Percentiles rank a stretch among this genome's conserved stretches.
These are phyloP conservation scores for Uromyces viciae-fabae DNA, from an alignment of 1,284 basidiomycete genomes.

Conservation along the genomic window DNA sequence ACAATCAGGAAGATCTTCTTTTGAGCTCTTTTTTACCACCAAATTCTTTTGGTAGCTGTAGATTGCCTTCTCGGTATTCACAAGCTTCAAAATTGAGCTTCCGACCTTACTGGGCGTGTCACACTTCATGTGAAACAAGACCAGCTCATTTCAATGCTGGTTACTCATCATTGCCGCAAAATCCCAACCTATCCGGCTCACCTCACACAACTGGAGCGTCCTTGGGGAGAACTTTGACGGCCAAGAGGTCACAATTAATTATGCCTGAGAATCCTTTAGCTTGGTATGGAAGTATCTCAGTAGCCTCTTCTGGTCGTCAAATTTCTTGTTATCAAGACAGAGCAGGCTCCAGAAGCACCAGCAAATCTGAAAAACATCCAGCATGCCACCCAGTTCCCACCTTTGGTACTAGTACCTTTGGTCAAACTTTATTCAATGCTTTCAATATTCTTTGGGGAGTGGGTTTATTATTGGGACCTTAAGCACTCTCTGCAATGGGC, in stretches of 20 bases:
- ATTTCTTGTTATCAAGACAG: neutral
- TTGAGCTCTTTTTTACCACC: constrained; percentile 7
- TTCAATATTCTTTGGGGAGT: constrained; percentile 17
- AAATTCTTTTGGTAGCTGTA: constrained; percentile 11
- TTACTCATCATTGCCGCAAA: neutral
- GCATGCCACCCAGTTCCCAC: neutral
- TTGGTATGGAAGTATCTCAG: neutral
- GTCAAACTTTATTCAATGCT: constrained; percentile 17
- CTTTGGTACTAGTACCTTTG: constrained; percentile 4
- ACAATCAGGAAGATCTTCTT: constrained; percentile 1
- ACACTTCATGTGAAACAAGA: neutral
- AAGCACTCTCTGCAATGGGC: constrained; percentile 53
- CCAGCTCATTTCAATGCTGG: neutral
- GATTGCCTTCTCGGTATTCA: neutral
- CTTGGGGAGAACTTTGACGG: neutral
- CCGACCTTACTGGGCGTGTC: neutral
- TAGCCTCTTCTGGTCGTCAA: neutral
- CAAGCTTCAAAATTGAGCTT: neutral
- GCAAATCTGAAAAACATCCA: neutral
- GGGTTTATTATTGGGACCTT: constrained; percentile 1
- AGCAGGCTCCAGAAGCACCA: neutral
- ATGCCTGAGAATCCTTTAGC: neutral
- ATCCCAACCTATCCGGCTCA: neutral
- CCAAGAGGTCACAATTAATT: constrained; percentile 1
- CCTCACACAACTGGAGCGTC: neutral